These are phyloP conservation scores for Leptographium flavum DNA, from an alignment of 2,329 filamentous ascomycete species.

Conservation along the genomic window DNA sequence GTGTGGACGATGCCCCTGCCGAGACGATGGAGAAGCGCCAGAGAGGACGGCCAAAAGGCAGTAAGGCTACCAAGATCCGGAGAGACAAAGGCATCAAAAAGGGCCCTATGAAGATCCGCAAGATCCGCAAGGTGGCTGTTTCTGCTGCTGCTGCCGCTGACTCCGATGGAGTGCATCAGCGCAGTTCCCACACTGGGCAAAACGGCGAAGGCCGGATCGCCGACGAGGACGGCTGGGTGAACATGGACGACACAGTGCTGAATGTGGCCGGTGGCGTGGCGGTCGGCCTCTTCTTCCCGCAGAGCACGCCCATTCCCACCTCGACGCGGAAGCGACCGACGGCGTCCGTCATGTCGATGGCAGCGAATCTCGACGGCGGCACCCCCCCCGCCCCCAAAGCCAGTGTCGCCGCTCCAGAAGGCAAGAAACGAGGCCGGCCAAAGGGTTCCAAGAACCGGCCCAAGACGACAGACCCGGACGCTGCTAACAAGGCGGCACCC, in stretches of 20 bases:
- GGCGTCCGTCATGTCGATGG: neutral
- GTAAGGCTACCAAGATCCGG: conserved; percentile 31
- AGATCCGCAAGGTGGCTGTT: neutral
- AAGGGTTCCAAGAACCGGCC: conserved; percentile 38
- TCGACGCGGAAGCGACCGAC: neutral
- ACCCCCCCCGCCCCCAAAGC: neutral
- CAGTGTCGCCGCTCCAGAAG: neutral
- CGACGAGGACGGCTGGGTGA: conserved; percentile 29
- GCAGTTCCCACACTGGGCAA: neutral
- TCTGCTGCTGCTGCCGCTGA: neutral
- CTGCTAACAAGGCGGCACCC: neutral
- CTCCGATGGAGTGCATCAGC: neutral
- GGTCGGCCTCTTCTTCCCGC: conserved; percentile 3
- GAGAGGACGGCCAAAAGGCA: conserved; percentile 42
- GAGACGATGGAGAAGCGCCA: conserved; percentile 23
- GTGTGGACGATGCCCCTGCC: neutral
- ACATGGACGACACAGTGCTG: conserved; percentile 25
- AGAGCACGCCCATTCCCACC: neutral
- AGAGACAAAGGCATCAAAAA: conserved; percentile 39
- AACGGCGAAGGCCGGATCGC: conserved; percentile 2
- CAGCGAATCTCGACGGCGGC: neutral
- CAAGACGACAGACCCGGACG: neutral
- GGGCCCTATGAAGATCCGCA: conserved; percentile 17
- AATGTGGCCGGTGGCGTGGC: conserved; percentile 13
- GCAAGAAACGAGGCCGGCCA: conserved; percentile 31